phyloP scores from a whole-genome alignment of 257 asterid species.

The Henckelia pumila region DNA sequence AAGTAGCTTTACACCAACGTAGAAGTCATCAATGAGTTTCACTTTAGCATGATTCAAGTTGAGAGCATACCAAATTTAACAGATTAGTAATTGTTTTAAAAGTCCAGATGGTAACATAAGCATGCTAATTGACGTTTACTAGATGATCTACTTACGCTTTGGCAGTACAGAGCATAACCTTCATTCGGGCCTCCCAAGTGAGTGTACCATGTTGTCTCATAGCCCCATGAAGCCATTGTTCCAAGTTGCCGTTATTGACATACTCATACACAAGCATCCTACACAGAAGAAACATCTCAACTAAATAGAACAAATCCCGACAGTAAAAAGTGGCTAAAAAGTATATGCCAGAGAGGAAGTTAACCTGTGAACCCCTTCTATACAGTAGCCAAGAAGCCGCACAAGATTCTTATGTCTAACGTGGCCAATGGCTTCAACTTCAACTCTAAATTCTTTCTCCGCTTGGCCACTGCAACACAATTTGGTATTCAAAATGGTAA shows the following conservation, averaged over 20 bases:
- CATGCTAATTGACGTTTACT: background rate
- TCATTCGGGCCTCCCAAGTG: conserved; percentile 95
- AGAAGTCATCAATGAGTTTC: conserved; percentile 5
- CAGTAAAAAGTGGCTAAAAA: background rate
- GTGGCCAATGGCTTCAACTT: conserved; percentile 96
- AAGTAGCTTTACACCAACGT: background rate
- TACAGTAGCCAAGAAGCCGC: conserved; percentile 93
- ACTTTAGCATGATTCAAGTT: background rate
- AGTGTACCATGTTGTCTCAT: conserved; percentile 84
- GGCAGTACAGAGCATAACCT: conserved; percentile 91
- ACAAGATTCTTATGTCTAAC: conserved; percentile 96
- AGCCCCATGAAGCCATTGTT: conserved; percentile 98
- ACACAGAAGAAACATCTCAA: conserved; percentile 22
- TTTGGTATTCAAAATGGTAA: conserved; percentile 20
- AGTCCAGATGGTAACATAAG: background rate
- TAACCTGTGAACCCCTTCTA: conserved; percentile 95
- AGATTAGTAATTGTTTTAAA: too few species aligned
- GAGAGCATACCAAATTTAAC: too few species aligned
- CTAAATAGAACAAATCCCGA: background rate
- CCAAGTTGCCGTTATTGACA: conserved; percentile 91
- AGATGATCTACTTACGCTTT: conserved; percentile 71
- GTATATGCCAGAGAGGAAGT: conserved; percentile 15
- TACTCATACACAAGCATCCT: conserved; percentile 97
- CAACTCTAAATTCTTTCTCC: conserved; percentile 89
- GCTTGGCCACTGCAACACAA: conserved; percentile 81